Evolutionary conservation across 2,329 filamentous ascomycete genomes (phyloP).

Genomic region (Fusarium scirpi): DNA sequence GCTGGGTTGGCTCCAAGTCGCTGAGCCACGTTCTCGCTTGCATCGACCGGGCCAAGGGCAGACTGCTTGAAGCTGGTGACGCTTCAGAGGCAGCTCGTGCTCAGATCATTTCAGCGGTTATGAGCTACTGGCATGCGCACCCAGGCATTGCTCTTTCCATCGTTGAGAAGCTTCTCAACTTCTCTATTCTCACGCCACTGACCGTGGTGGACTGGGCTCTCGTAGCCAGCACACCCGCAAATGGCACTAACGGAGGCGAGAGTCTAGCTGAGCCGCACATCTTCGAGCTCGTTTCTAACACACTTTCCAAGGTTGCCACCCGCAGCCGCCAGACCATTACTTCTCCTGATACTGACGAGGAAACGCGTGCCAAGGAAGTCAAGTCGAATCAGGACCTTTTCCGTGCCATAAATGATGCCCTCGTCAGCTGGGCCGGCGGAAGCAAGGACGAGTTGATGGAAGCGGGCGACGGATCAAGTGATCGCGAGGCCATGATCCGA

Average conservation of each 20-base stretch:
- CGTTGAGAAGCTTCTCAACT: constrained; percentile 96
- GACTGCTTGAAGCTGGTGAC: constrained; percentile 82
- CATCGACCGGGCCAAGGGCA: constrained; percentile 93
- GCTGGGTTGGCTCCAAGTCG: constrained; percentile 93
- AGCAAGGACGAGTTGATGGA: constrained; percentile 83
- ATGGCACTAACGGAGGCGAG: constrained; percentile 66
- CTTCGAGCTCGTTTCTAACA: constrained; percentile 91
- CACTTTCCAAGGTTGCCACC: constrained; percentile 88
- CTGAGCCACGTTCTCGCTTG: constrained; percentile 95
- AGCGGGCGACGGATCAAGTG: constrained; percentile 67
- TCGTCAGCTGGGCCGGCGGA: constrained; percentile 77
- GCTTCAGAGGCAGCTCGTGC: constrained; percentile 80
- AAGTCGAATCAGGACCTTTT: constrained; percentile 84
- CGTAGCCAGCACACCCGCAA: constrained; percentile 64
- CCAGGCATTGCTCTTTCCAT: constrained; percentile 93
- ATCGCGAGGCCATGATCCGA: constrained; percentile 73
- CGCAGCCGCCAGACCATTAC: constrained; percentile 84
- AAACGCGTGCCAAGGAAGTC: constrained; percentile 76
- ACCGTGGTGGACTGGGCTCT: constrained; percentile 93
- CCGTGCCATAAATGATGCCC: constrained; percentile 80
- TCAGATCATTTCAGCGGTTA: constrained; percentile 91
- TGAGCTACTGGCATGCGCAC: constrained; percentile 93
- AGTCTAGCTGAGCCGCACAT: constrained; percentile 80
- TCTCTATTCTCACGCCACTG: constrained; percentile 88
- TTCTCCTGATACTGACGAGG: constrained; percentile 70